A percentile compares a stretch with the other conserved stretches of the same genome.
Evolutionary conservation across 257 asterid species (phyloP).

Genomic region (Handroanthus guayacan): DNA sequence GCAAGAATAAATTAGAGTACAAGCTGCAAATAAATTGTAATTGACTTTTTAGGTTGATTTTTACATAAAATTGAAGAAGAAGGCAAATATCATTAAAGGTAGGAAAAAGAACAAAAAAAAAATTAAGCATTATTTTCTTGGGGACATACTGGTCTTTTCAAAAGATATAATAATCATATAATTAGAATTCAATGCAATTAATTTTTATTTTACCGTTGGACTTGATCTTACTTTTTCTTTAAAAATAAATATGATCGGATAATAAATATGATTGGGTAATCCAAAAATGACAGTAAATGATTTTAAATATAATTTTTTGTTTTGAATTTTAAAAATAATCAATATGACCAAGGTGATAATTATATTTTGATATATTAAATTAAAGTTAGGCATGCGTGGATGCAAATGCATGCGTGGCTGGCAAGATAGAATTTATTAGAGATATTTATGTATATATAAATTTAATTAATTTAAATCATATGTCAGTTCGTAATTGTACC

Average conservation of each 20-base stretch:
- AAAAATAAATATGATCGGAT: neutral
- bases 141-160: conserved; percentile 2
- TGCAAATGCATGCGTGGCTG: conserved; percentile 13
- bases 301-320: neutral
- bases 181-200: conserved; percentile 8
- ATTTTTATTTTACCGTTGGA: conserved; percentile 30
- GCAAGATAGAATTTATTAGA: neutral
- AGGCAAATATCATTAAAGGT: neutral
- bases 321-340: neutral
- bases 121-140: neutral
- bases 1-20: conserved; percentile 14
- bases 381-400: conserved; percentile 32
- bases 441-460: neutral
- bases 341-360: conserved; percentile 5
- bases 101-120: neutral
- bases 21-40: neutral
- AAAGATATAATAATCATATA: neutral
- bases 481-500: neutral
- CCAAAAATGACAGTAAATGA: neutral
- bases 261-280: conserved; percentile 9
- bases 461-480: neutral
- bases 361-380: neutral
- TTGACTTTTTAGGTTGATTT: neutral
- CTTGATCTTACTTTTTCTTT: neutral
- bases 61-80: neutral